A percentile compares a stretch with the other conserved stretches of the same genome.
phyloP scores from a whole-genome alignment of 2,329 filamentous ascomycete genomes.

The Trichoderma sp. region DNA sequence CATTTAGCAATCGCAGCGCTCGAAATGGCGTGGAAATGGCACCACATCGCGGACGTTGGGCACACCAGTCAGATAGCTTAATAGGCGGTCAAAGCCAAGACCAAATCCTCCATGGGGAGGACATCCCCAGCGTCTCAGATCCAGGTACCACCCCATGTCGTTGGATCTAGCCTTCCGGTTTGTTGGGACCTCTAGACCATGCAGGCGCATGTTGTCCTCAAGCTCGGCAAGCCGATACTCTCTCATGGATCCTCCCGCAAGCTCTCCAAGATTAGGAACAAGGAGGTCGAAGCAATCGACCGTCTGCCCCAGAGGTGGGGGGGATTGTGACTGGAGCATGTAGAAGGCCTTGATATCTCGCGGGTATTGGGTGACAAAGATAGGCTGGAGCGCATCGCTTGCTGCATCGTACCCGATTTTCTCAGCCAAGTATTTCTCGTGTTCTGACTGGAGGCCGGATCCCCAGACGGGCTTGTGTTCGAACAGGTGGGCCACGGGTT shows the following conservation, averaged over 20 bases:
- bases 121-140: conserved; percentile 86
- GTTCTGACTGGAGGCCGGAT: conserved; percentile 79
- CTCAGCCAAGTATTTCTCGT: conserved; percentile 84
- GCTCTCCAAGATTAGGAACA: conserved; percentile 81
- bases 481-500: conserved; percentile 64
- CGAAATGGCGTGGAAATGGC: conserved; percentile 76
- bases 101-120: conserved; percentile 91
- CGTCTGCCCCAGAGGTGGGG: conserved; percentile 49
- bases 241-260: conserved; percentile 86
- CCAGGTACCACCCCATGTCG: conserved; percentile 78
- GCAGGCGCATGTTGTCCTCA: conserved; percentile 68
- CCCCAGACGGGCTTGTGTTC: conserved; percentile 70
- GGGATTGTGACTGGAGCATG: conserved; percentile 47
- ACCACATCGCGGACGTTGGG: conserved; percentile 83
- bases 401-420: conserved; percentile 55
- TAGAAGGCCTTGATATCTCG: conserved; percentile 86
- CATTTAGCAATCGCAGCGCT: conserved; percentile 60
- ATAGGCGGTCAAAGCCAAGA: conserved; percentile 81
- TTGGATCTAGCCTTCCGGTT: conserved; percentile 35
- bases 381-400: conserved; percentile 58
- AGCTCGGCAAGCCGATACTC: conserved; percentile 74
- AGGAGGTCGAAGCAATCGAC: conserved; percentile 91
- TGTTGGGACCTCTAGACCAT: conserved; percentile 57
- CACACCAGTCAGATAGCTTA: conserved; percentile 81
- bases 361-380: conserved; percentile 96